These are phyloP conservation scores for Alternaria postmessia DNA, from an alignment of 2,329 filamentous ascomycete species.

Conservation along the genomic window DNA sequence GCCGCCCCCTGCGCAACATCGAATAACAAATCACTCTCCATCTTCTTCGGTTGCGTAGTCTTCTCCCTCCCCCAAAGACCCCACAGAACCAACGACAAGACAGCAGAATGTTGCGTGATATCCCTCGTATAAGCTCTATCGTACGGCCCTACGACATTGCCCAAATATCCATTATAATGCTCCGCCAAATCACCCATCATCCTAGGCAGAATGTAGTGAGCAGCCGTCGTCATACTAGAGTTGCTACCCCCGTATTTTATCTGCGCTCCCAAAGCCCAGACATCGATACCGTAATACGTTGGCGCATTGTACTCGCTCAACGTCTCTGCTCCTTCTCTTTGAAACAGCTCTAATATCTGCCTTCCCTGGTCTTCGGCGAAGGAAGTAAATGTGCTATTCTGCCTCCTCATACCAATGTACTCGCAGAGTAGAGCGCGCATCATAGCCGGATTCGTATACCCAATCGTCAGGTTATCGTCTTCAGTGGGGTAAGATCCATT, in stretches of 20 bases:
- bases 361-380: constrained; percentile 32
- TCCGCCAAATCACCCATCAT: constrained; percentile 50
- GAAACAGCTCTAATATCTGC: constrained; percentile 30
- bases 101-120: constrained; percentile 52
- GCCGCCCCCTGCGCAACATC: constrained; percentile 54
- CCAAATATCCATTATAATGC: constrained; percentile 50
- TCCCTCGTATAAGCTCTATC: constrained; percentile 53
- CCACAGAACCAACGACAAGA: constrained; percentile 56
- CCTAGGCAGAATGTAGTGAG: constrained; percentile 39
- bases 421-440: constrained; percentile 54
- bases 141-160: constrained; percentile 49
- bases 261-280: constrained; percentile 52
- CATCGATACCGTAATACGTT: constrained; percentile 55
- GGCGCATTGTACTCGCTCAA: constrained; percentile 54
- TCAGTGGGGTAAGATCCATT: constrained; percentile 49
- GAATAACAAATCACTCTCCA: constrained; percentile 53
- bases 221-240: constrained; percentile 41
- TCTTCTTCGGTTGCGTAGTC: constrained; percentile 50
- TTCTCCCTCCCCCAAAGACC: constrained; percentile 53
- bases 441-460: constrained; percentile 54
- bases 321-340: constrained; percentile 42
- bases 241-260: constrained; percentile 49
- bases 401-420: constrained; percentile 53
- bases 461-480: constrained; percentile 51
- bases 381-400: constrained; percentile 49